Conservation (phyloP, 805 yeast genomes). For the Yarrowia deformans region DNA sequence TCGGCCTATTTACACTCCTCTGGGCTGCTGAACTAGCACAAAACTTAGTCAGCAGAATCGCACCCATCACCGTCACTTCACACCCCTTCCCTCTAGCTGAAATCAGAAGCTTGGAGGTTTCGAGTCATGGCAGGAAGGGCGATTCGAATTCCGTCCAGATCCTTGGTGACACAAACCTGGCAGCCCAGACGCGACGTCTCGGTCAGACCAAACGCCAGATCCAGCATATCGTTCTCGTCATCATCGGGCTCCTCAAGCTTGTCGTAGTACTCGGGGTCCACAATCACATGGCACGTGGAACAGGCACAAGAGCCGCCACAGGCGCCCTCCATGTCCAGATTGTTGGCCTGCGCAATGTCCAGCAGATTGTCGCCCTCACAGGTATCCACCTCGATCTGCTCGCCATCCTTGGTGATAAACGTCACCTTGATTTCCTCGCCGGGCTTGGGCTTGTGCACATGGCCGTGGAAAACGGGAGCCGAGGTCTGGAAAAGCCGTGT, state of each 20-base stretch:
- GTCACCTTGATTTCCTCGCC: slow-evolving; percentile 92
- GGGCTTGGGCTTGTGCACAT: slow-evolving; percentile 85
- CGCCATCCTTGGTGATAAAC: slow-evolving; percentile 90
- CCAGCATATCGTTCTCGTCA: slow-evolving; percentile 98
- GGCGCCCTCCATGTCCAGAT: slow-evolving; percentile 94
- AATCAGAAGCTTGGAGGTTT: slow-evolving; percentile 83
- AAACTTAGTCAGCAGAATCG: too few species aligned
- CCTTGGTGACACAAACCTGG: slow-evolving; percentile 87
- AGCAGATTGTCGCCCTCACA: slow-evolving; percentile 90
- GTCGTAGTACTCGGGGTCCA: slow-evolving; percentile 94
- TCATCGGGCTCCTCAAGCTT: slow-evolving; percentile 92
- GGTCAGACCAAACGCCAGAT: slow-evolving; percentile 94
- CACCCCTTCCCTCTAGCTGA: slow-evolving; percentile 48
- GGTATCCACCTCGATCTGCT: slow-evolving; percentile 80
- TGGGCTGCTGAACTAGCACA: too few species aligned
- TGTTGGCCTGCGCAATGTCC: slow-evolving; percentile 94
- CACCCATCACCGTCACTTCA: too few species aligned
- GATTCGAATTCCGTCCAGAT: slow-evolving; percentile 89
- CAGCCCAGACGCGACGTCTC: slow-evolving; percentile 97
- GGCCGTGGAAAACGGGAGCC: slow-evolving; percentile 67
- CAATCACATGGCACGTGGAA: slow-evolving; percentile 95
- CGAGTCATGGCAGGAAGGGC: slow-evolving; percentile 98
- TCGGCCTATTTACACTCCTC: slow-evolving; percentile 17
- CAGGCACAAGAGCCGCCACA: slow-evolving; percentile 99
- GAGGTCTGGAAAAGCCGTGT: slow-evolving; percentile 15